Evolutionary conservation across 2,329 filamentous ascomycete genomes (phyloP), one percentile per base, ranked within the genome.

Genomic region (Fusarium stilboides): DNA sequence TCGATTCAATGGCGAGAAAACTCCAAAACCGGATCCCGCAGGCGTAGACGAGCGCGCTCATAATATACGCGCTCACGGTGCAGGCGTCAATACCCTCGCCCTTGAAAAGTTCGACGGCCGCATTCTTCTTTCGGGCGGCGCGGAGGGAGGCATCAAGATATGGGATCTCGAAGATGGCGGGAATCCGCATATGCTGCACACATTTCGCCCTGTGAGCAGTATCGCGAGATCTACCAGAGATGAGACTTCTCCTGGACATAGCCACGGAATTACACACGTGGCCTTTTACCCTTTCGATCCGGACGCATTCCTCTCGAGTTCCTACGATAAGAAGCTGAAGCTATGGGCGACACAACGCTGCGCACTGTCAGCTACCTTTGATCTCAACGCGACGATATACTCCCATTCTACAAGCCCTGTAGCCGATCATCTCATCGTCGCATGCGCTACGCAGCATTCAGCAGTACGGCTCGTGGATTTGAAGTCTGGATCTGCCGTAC

Each of bases 391-490:
- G 6, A 90, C 90, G 33, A 84, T 93, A 47, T 93, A 94, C 79
- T 90, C 91, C 1, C 94, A 97, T 77, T 89, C 92, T 1, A 86
- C 93, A 26, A 97, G 94, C 1, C 87, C 90, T 42, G 82, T 94
- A 60, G 87, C 93, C 57, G 82, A 88, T 53, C 86, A 94, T 74
- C 84, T 97, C 0, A 86, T 97, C 6, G 92, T 98, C 12, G 94
- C 95, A 12, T 96, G 94, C 74, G 94, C 92, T 1, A 97, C 94
- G 1, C 94, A 97, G 68, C 90, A 96, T 76, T 93, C 93, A 8
- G 87, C 92, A 26, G 92, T 97, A 15, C 90, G 94, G 17, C 87
- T 98, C 8, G 89, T 98, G 8, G 95, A 98, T 76, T 85, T 98
- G 34, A 91, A 92, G 53, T 94, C 94, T 1, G 94, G 94, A 4